Conservation (phyloP, 108 stramenopile genomes). For the Bacterosira constricta region DNA sequence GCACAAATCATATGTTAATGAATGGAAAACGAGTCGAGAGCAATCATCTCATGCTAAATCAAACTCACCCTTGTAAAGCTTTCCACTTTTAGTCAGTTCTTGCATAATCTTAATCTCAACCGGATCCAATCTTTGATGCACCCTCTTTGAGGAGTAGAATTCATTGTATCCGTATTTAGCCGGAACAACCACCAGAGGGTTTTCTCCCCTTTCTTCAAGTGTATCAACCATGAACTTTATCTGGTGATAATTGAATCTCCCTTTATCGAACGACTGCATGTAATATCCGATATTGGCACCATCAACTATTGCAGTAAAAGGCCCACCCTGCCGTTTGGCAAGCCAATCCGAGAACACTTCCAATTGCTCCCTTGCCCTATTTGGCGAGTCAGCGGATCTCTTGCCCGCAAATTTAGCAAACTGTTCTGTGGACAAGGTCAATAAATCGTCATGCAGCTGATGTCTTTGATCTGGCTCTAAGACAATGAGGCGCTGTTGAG, state of each 20-base stretch:
- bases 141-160: conserved; percentile 39
- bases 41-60: background rate
- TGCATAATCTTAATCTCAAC: conserved; percentile 35
- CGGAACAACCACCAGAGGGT: conserved; percentile 79
- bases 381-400: conserved; percentile 22
- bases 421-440: conserved; percentile 47
- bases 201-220: conserved; percentile 60
- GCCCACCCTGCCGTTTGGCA: conserved; percentile 63
- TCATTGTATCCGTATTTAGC: conserved; percentile 60
- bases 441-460: conserved; percentile 56
- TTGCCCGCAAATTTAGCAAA: conserved; percentile 48
- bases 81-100: conserved; percentile 49
- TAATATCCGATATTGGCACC: conserved; percentile 81
- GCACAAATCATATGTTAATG: background rate
- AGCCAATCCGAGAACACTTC: conserved; percentile 71
- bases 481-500: conserved; percentile 66
- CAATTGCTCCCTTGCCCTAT: conserved; percentile 49
- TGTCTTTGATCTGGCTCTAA: conserved; percentile 64
- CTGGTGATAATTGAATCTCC: conserved; percentile 67
- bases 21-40: background rate
- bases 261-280: conserved; percentile 82
- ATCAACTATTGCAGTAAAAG: conserved; percentile 85
- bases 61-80: conserved; percentile 25
- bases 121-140: conserved; percentile 26
- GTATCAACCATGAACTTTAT: conserved; percentile 58